Conservation (phyloP, 495 filamentous ascomycete genomes). For the Daldinia grandis region DNA sequence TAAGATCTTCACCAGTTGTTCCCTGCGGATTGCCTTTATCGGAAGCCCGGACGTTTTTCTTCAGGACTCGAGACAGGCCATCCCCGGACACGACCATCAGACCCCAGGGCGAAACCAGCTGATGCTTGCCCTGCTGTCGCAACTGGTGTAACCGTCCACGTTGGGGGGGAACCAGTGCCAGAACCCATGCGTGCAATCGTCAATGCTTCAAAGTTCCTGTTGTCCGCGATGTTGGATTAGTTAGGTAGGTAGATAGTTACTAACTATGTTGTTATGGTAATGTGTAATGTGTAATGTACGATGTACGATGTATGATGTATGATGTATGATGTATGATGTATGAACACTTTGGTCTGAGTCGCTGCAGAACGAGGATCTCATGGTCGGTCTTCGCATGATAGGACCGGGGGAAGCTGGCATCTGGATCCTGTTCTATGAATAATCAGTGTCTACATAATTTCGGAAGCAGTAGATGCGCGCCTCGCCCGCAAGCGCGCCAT, state of each 20-base stretch:
- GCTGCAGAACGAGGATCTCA: slow-evolving; percentile 24
- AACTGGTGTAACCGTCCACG: slow-evolving; percentile 43
- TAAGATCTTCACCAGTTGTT: slow-evolving; percentile 37
- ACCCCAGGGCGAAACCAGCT: slow-evolving; percentile 44
- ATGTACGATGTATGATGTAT: not conserved
- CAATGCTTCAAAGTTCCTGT: slow-evolving; percentile 30
- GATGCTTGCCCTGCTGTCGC: slow-evolving; percentile 43
- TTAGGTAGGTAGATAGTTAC: too few relatives aligned
- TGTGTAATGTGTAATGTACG: too few relatives aligned
- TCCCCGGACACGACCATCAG: slow-evolving; percentile 39
- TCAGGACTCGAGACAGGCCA: slow-evolving; percentile 34
- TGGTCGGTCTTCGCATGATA: slow-evolving; percentile 25
- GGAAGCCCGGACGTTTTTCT: slow-evolving; percentile 38
- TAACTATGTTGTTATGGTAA: not conserved
- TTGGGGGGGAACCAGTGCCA: slow-evolving; percentile 17
- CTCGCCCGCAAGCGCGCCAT: slow-evolving; percentile 34
- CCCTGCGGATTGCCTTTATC: slow-evolving; percentile 40
- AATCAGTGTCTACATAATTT: slow-evolving; percentile 31
- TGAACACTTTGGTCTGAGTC: slow-evolving; percentile 4
- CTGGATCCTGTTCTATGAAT: slow-evolving; percentile 42
- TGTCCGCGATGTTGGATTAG: slow-evolving; percentile 19
- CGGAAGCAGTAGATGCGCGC: slow-evolving; percentile 36
- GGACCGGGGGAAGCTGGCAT: slow-evolving; percentile 27
- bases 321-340: not conserved
- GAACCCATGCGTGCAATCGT: slow-evolving; percentile 27